Evolutionary conservation across 768 basidiomycete species (phyloP), one percentile per base, ranked within the genome.

Genomic region (Mycena latifolia): DNA sequence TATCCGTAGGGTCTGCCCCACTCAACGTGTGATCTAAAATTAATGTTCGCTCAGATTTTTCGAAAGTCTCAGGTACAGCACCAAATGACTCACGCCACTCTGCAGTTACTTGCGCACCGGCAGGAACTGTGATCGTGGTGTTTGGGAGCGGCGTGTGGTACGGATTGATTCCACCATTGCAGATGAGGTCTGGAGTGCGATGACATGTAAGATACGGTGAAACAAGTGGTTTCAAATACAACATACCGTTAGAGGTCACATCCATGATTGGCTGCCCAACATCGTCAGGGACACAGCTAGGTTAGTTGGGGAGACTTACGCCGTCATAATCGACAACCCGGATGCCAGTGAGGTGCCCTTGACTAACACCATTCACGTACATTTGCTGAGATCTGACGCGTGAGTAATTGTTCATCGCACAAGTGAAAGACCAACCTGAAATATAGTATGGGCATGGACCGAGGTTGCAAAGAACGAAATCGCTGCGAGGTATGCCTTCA

Each of bases 151-250:
- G 85, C 61, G 78, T 76, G 54, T 81, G 80, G 73, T 85, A 86
- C 4, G 85, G 86, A 72, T 87, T 88, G 69, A 85, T 85, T 15
- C 86, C 86, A 25, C 87, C 86, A 55, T 89, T 89, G 80, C 88
- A 88, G 62, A 88, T 88, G 45, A 83, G 57, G 69, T 83, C 67
- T 68, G 15, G 33, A 18, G 33, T 52, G 33, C 15, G 7, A 4
- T 55, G 22, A 24, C 6, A n/a, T 45, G 11, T 1, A 31, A 18
- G 17, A 33, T 22, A 28, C 41, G 18, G 41, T n/a, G 18, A n/a
- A 25, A 24, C 9, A 11, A 22, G 41, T 3, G 24, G 11, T 15
- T 46, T 43, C 18, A n/a, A 20, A 46, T 46, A 46, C n/a, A 18
- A 59, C 61, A 31, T 53, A 64, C 63, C 83, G 74, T 86, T 86